A percentile compares a stretch with the other conserved stretches of the same genome.
These are phyloP conservation scores for Kalmanozyma brasiliensis DNA, from an alignment of 1,284 basidiomycete genomes.

Conservation along the genomic window DNA sequence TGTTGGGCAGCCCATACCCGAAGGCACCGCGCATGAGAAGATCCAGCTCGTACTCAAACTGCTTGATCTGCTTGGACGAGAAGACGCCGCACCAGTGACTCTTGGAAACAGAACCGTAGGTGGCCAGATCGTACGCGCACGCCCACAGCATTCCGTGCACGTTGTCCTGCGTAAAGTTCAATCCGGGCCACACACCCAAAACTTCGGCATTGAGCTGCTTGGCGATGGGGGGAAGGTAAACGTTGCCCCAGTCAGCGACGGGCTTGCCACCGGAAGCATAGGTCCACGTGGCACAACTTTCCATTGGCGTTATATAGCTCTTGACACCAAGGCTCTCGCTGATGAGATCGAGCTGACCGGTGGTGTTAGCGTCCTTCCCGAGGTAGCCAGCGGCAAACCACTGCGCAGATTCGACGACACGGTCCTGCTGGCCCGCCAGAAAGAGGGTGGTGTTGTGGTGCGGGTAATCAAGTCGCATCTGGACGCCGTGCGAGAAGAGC, in stretches of 20 bases:
- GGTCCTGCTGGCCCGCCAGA: slow-evolving; percentile 70
- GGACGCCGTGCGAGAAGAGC: slow-evolving; percentile 71
- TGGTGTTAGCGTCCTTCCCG: slow-evolving; percentile 67
- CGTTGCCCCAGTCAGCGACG: slow-evolving; percentile 67
- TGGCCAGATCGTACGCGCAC: slow-evolving; percentile 71
- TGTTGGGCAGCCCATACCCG: slow-evolving; percentile 70
- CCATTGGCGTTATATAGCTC: slow-evolving; percentile 70
- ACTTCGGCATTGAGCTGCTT: slow-evolving; percentile 68
- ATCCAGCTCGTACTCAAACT: slow-evolving; percentile 72
- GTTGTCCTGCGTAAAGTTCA: slow-evolving; percentile 21
- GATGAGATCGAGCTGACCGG: slow-evolving; percentile 69
- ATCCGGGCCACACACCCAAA: slow-evolving; percentile 52
- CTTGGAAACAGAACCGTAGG: slow-evolving; percentile 53
- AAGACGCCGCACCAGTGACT: slow-evolving; percentile 71
- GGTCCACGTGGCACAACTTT: slow-evolving; percentile 70
- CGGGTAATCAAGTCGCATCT: slow-evolving; percentile 70
- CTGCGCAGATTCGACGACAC: slow-evolving; percentile 71
- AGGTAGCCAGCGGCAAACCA: slow-evolving; percentile 72
- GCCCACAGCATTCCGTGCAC: slow-evolving; percentile 71
- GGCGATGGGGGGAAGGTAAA: slow-evolving; percentile 70
- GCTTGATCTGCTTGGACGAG: slow-evolving; percentile 67
- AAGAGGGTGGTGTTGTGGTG: slow-evolving; percentile 68
- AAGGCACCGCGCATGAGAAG: slow-evolving; percentile 71
- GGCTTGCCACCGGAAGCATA: slow-evolving; percentile 67
- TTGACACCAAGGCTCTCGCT: slow-evolving; percentile 69